Conservation (phyloP, 2,329 filamentous ascomycete species). For the Tolypocladium paradoxum region DNA sequence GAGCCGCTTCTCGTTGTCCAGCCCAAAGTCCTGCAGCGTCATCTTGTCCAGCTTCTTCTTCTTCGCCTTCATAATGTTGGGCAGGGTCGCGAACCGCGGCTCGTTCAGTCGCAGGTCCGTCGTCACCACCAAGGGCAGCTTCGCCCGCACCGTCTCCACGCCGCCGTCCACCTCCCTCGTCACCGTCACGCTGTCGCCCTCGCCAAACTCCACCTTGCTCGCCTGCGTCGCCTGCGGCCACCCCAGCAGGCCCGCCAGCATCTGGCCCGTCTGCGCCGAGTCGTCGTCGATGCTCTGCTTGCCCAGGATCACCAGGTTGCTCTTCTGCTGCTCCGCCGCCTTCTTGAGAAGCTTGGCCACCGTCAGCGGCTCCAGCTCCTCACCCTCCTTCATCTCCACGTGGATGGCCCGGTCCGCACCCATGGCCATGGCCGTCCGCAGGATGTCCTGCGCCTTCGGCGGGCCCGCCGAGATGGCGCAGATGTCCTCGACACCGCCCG, state of each 20-base stretch:
- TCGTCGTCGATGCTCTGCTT: slow-evolving; percentile 99
- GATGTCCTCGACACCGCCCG: slow-evolving; percentile 77
- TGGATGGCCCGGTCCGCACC: slow-evolving; percentile 87
- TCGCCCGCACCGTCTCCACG: slow-evolving; percentile 75
- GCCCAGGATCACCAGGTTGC: slow-evolving; percentile 85
- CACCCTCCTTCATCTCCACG: slow-evolving; percentile 66
- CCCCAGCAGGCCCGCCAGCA: slow-evolving; percentile 83
- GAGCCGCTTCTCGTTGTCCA: slow-evolving; percentile 64
- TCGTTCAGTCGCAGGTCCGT: slow-evolving; percentile 92
- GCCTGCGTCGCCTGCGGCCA: slow-evolving; percentile 97
- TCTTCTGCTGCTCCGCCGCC: slow-evolving; percentile 72
- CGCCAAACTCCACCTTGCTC: slow-evolving; percentile 66
- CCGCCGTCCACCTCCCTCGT: slow-evolving; percentile 92
- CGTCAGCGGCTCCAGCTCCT: slow-evolving; percentile 76
- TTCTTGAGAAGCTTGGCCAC: slow-evolving; percentile 82
- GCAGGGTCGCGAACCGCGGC: slow-evolving; percentile 87
- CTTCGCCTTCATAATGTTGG: slow-evolving; percentile 99
- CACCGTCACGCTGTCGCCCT: slow-evolving; percentile 61
- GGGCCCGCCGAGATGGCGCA: slow-evolving; percentile 82
- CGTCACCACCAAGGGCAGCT: slow-evolving; percentile 87
- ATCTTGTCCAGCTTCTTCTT: slow-evolving; percentile 98
- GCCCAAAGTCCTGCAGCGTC: slow-evolving; percentile 69
- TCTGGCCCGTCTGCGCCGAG: slow-evolving; percentile 90
- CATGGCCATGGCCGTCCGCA: slow-evolving; percentile 98
- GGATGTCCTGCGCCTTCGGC: slow-evolving; percentile 73